phyloP scores from a whole-genome alignment of 305 asterid species.

The Solanum chacoense region DNA sequence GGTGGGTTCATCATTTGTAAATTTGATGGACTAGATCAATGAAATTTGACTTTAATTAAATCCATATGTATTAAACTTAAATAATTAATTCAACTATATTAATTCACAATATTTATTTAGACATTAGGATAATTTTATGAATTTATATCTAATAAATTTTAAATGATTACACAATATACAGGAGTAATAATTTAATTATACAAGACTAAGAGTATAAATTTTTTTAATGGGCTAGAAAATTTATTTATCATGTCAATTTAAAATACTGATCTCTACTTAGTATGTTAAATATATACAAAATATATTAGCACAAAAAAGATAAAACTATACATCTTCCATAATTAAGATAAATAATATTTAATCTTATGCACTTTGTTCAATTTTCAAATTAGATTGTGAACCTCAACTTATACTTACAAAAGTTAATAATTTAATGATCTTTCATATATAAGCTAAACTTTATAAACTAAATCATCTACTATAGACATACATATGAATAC shows the following conservation, averaged over 20 bases:
- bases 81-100: not conserved
- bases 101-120: not conserved
- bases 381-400: not conserved
- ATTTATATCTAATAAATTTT: not conserved
- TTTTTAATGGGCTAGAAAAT: not conserved
- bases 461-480: not conserved
- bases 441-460: not conserved
- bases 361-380: not conserved
- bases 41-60: not conserved
- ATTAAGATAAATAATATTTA: not conserved
- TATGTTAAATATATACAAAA: not conserved
- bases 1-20: not conserved
- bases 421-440: not conserved
- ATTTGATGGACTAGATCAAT: not conserved
- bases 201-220: not conserved
- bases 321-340: not conserved
- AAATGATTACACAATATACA: not conserved
- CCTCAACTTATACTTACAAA: not conserved
- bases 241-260: not conserved
- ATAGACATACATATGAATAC: not conserved
- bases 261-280: not conserved
- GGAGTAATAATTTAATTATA: not conserved
- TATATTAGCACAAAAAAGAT: not conserved
- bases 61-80: not conserved
- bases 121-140: not conserved